These are phyloP conservation scores for Sporothrix globosa DNA, from an alignment of 2,329 filamentous ascomycete genomes.

Conservation along the genomic window DNA sequence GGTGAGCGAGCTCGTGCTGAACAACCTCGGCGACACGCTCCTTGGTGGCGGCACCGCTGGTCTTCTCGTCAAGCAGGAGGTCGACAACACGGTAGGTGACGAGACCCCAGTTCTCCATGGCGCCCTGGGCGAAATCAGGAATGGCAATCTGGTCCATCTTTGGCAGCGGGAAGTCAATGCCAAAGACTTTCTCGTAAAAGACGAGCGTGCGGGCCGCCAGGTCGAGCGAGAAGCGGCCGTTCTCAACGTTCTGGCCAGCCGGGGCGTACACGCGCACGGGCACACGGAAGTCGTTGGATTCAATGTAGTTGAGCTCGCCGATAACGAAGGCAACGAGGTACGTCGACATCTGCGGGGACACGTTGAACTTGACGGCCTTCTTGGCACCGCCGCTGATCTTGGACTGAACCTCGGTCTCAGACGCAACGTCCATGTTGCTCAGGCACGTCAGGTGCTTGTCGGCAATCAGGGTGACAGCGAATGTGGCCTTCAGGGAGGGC, in stretches of 20 bases:
- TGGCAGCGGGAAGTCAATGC: conserved; percentile 80
- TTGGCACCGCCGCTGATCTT: conserved; percentile 65
- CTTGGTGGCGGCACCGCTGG: conserved; percentile 83
- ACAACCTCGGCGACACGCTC: conserved; percentile 94
- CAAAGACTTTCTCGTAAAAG: conserved; percentile 96
- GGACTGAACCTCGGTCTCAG: conserved; percentile 72
- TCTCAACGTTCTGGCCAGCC: conserved; percentile 84
- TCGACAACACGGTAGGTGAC: conserved; percentile 94
- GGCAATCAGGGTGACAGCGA: conserved; percentile 86
- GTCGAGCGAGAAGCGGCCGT: conserved; percentile 86
- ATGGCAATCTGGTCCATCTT: conserved; percentile 98
- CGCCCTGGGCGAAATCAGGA: conserved; percentile 91
- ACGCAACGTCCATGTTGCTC: conserved; percentile 94
- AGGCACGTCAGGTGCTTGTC: conserved; percentile 89
- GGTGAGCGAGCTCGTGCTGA: conserved; percentile 92
- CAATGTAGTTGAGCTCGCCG: conserved; percentile 90
- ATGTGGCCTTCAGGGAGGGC: conserved; percentile 88
- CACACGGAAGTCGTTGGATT: conserved; percentile 87
- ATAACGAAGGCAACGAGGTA: conserved; percentile 94
- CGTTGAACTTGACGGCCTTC: conserved; percentile 90
- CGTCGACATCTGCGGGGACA: conserved; percentile 91
- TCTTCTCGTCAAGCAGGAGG: conserved; percentile 88
- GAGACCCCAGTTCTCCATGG: conserved; percentile 98
- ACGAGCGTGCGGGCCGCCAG: conserved; percentile 86
- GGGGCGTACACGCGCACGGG: conserved; percentile 94